phyloP scores from a whole-genome alignment of 371 early-diverging fungal genomes.

The Actinomucor elegans region DNA sequence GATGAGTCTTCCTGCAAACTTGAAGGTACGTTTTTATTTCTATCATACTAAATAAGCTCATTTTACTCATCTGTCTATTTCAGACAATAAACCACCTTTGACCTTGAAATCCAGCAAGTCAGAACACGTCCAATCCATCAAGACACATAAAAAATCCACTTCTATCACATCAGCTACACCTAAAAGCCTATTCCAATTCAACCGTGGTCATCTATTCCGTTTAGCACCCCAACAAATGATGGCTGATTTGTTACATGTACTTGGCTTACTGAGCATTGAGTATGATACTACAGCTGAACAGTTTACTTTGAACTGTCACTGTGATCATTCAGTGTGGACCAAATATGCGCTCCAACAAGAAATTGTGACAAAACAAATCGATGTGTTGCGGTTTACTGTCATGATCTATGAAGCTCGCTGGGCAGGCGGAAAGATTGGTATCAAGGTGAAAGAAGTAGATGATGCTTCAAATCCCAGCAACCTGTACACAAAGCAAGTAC shows the following conservation, averaged over 20 bases:
- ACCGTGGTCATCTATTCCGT: conserved; percentile 35
- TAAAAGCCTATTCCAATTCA: conserved; percentile 37
- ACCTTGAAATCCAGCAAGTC: conserved; percentile 9
- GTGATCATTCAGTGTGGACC: background rate
- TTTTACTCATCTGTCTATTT: background rate
- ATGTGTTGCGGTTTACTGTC: conserved; percentile 21
- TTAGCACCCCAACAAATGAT: conserved; percentile 26
- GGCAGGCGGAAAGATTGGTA: conserved; percentile 40
- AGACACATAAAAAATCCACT: background rate
- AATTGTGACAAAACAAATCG: too few species aligned
- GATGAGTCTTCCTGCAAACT: too few species aligned
- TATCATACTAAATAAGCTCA: background rate
- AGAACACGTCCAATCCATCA: background rate
- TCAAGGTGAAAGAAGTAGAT: conserved; percentile 39
- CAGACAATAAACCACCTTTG: background rate
- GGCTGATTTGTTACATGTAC: conserved; percentile 23
- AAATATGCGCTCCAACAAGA: background rate
- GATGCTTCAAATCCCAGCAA: too few species aligned
- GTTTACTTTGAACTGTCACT: background rate
- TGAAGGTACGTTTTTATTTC: too few species aligned
- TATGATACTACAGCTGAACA: conserved; percentile 1
- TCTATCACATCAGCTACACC: conserved; percentile 19
- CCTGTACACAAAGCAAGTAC: too few species aligned
- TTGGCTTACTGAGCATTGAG: conserved; percentile 21
- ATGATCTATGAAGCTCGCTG: conserved; percentile 42